phyloP scores from a whole-genome alignment of 805 yeast species.

The Metschnikowia bowlesiae region DNA sequence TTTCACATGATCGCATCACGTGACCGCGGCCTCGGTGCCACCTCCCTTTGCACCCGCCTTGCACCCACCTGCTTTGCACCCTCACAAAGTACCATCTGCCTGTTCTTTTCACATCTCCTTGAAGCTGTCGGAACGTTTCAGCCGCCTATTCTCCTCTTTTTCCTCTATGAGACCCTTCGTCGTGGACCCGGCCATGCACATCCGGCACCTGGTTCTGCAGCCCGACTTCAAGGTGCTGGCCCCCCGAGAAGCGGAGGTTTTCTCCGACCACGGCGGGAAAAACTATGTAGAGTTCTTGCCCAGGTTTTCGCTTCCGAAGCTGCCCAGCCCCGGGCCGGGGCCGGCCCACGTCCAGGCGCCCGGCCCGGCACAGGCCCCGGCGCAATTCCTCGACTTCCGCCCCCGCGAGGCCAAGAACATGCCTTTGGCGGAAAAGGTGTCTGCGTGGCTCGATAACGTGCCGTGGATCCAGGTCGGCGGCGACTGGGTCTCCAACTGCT shows the following conservation, averaged over 20 bases:
- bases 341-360: neutral
- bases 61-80: neutral
- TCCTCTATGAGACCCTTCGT: neutral
- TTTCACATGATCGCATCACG: too few species aligned
- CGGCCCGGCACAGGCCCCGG: neutral
- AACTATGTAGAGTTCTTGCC: conserved; percentile 1
- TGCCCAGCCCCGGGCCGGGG: neutral
- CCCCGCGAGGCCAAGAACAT: conserved; percentile 62
- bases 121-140: neutral
- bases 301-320: neutral
- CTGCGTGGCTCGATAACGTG: conserved; percentile 55
- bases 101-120: neutral
- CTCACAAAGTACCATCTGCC: neutral
- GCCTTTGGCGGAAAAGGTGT: conserved; percentile 63
- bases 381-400: conserved; percentile 35
- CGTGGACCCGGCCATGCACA: neutral
- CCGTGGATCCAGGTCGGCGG: conserved; percentile 41
- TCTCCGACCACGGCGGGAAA: neutral
- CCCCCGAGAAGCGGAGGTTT: neutral
- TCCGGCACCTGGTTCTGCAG: conserved; percentile 5
- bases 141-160: neutral
- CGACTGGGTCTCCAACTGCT: conserved; percentile 40
- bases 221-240: conserved; percentile 2
- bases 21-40: too few species aligned
- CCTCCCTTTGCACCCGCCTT: neutral